Evolutionary conservation across 345 rosid genomes (phyloP).

Genomic region (Geranium rotundifolium): DNA sequence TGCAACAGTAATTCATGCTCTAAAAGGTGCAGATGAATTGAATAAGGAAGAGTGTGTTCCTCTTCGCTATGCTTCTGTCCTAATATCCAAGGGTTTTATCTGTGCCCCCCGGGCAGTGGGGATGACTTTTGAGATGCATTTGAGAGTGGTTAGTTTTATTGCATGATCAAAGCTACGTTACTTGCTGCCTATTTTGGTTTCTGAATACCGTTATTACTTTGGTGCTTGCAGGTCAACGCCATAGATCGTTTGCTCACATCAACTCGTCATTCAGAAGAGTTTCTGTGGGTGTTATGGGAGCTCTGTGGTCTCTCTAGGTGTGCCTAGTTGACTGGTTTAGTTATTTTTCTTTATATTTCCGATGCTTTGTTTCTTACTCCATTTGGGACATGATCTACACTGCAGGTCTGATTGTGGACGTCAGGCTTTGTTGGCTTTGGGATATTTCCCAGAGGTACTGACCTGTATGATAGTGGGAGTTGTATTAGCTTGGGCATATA

Average conservation of each 20-base stretch:
- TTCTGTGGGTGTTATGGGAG: slow-evolving; percentile 95
- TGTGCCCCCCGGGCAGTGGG: slow-evolving; percentile 79
- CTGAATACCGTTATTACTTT: slow-evolving; percentile 1
- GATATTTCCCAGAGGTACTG: slow-evolving; percentile 80
- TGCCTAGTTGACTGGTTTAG: slow-evolving; percentile 2
- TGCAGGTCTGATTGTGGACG: slow-evolving; percentile 90
- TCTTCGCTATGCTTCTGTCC: slow-evolving; percentile 71
- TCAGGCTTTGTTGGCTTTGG: slow-evolving; percentile 74
- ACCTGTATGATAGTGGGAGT: not conserved
- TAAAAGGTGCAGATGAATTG: slow-evolving; percentile 45
- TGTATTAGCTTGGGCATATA: not conserved
- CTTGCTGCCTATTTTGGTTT: not conserved
- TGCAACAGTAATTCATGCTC: slow-evolving; percentile 52
- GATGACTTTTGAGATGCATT: slow-evolving; percentile 71
- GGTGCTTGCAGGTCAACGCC: slow-evolving; percentile 54
- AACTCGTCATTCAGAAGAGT: slow-evolving; percentile 78
- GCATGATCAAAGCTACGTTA: too few species aligned
- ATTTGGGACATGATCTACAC: not conserved
- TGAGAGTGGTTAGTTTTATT: slow-evolving; percentile 74
- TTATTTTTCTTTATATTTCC: slow-evolving; percentile 7
- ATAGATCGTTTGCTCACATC: slow-evolving; percentile 70
- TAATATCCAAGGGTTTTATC: slow-evolving; percentile 80
- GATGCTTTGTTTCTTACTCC: slow-evolving; percentile 11
- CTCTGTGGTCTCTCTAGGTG: slow-evolving; percentile 90
- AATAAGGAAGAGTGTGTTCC: slow-evolving; percentile 80